Base-by-base conservation (phyloP, 2,329 filamentous ascomycete genomes). In the Cladobotryum protrusum region DNA sequence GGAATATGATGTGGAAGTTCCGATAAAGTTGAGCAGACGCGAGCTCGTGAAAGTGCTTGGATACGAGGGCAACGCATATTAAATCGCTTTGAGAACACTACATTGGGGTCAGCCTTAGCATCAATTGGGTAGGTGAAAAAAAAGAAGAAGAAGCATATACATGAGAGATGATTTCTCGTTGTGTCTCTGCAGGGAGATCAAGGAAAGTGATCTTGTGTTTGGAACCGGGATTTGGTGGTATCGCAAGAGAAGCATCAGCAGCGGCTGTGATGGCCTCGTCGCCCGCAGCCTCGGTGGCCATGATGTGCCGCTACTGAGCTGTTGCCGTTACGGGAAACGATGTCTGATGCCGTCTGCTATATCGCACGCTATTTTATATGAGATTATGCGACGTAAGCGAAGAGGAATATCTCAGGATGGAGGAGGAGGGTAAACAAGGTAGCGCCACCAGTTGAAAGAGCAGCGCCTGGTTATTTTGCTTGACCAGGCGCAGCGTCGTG, bases 11-110 rank as follows among this genome's bases (percentile, higher is more conserved):
- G 58, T 75, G 70, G 59, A 85, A 80, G 50, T 70, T 75, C 53
- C 78, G 77, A 61, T 85, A 85, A 14, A 85, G 67, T 52, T 79
- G 70, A 37, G 75, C 67, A 42, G 81, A 76, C 43, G 80, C 79
- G 24, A 84, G 68, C 35, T 80, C 72, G 56, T 76, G 76, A 58
- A 83, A 81, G 50, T 76, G 73, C 52, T 66, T 76, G 41, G 75
- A 83, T 51, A 82, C 80, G 33, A 82, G 73, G 13, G 79, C 74
- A 45, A 84, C 70, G 53, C 73, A 77, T 49, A 83, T 75, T 45
- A 81, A 72, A 52, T 82, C 78, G 55, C 62, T 61, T 52, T 74
- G 70, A 14, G 71, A 68, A 59, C 76, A 78, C 78, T 82, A 44
- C 36, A 50, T 18, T 18, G 35, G 17, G 15, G 19, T 32, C 56